phyloP scores from a whole-genome alignment of 1,139 yeast genomes.

The Hyphopichia khmerensis region DNA sequence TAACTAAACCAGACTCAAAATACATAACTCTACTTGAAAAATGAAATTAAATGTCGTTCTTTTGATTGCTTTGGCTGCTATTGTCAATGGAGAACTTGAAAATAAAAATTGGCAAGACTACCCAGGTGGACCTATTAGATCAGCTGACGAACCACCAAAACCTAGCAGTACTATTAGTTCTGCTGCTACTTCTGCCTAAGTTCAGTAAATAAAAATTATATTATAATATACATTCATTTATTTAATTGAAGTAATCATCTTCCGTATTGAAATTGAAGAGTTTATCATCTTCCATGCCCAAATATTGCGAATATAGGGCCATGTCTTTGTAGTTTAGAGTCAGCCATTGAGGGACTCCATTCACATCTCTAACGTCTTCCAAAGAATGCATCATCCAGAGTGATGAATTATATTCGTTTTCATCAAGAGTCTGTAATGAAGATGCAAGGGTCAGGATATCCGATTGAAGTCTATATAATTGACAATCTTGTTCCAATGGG shows the following conservation, averaged over 20 bases:
- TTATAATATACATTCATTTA: too few relatives aligned
- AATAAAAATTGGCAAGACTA: conserved; percentile 1
- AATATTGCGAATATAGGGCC: conserved; percentile 21
- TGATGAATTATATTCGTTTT: not conserved
- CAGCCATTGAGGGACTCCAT: conserved; percentile 1
- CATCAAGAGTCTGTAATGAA: not conserved
- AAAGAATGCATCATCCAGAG: not conserved
- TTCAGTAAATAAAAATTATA: too few relatives aligned
- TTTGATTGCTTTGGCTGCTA: conserved; percentile 15
- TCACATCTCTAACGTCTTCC: not conserved
- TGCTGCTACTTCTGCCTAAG: too few relatives aligned
- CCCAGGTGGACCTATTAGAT: conserved; percentile 1
- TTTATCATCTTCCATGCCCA: conserved; percentile 26
- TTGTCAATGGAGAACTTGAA: conserved; percentile 1
- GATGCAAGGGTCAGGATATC: not conserved
- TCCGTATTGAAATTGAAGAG: conserved; percentile 23
- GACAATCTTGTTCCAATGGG: conserved; percentile 5
- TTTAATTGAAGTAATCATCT: conserved; percentile 28
- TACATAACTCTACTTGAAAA: conserved; percentile 7
- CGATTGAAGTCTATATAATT: conserved; percentile 8
- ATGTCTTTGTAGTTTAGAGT: conserved; percentile 13
- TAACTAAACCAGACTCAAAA: too few relatives aligned
- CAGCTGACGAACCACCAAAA: conserved; percentile 1
- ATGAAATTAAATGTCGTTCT: conserved; percentile 8
- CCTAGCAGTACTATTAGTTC: not conserved